Evolutionary conservation across 192 early-diverging fungal species (phyloP).

Genomic region (Backusella parvicylindrica): DNA sequence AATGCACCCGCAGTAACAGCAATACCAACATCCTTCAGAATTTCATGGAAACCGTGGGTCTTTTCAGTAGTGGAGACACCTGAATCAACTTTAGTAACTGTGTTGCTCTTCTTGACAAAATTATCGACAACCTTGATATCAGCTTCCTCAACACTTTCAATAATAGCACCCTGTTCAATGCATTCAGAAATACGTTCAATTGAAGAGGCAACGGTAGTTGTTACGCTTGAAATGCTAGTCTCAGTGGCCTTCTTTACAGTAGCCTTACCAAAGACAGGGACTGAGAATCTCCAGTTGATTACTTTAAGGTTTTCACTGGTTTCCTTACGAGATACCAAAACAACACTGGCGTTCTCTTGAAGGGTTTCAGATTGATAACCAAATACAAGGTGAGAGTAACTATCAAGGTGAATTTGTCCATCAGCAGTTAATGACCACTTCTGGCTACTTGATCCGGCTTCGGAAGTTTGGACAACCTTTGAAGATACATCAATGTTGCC

Average conservation of each 20-base stretch:
- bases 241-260: not conserved
- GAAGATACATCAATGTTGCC: not conserved
- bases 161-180: constrained; percentile 7
- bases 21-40: constrained; percentile 13
- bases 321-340: constrained; percentile 4
- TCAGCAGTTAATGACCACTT: constrained; percentile 23
- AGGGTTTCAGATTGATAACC: constrained; percentile 10
- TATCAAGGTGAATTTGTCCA: constrained; percentile 19
- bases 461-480: not conserved
- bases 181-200: not conserved
- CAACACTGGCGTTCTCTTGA: not conserved
- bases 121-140: constrained; percentile 8
- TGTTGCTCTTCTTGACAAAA: constrained; percentile 10
- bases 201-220: not conserved
- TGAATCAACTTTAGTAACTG: not conserved
- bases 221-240: not conserved
- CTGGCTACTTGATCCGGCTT: constrained; percentile 9
- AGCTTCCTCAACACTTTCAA: constrained; percentile 10
- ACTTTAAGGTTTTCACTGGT: not conserved
- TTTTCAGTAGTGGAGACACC: not conserved
- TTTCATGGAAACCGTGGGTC: not conserved
- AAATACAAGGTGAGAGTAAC: not conserved
- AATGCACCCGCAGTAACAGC: constrained; percentile 5
- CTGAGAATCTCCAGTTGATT: constrained; percentile 22
- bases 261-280: constrained; percentile 22